Base-by-base conservation (phyloP, 352 stramenopile species). In the Pythium aquatile region DNA sequence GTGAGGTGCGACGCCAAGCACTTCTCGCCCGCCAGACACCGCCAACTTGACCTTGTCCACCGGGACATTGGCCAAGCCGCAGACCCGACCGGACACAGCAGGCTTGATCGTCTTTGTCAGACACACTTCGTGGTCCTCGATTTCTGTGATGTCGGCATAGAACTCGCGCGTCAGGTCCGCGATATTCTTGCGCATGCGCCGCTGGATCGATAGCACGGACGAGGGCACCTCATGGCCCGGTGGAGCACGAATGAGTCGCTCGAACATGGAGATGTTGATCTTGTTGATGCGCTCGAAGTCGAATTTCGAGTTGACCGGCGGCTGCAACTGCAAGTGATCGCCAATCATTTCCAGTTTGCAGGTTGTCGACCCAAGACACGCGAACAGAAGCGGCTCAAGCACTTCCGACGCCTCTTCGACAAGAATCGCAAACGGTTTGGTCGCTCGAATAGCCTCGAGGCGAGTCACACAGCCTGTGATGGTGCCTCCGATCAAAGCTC, bases 201-300 rank as follows among this genome's bases (percentile, higher is more conserved):
- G 76, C 58, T 97, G 89, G 55, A 97, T 87, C 11, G 86, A 96
- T 7, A 97, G 53, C 1, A 94, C 85, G 4, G 83, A 91, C 0
- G 81, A 91, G 11, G 86, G 87, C 0, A 96, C 79, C 55, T 76
- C 66, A 58, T 91, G 80, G 0, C 75, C 71, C 1, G 66, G 62
- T 10, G 87, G 86, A 1, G 89, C 80, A 55, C 73, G 75, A 60
- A 97, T 93, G 28, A 97, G 64, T n/a, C 87, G 56, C 65, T 97
- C 83, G 68, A 97, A 97, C 82, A 97, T 88, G 14, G 85, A 96
- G 7, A 94, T 83, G 58, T 95, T 94, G 30, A 97, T 90, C 64
- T 88, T 88, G 72, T 96, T 96, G 6, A 91, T 70, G 24, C 73
- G 61, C 40, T 94, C 81, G 58, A 95, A 97, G 59, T 96, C 87